Evolutionary conservation across 1,139 yeast genomes (phyloP), one percentile per base, ranked within the genome.

Genomic region (Yamadazyma friedrichii): DNA sequence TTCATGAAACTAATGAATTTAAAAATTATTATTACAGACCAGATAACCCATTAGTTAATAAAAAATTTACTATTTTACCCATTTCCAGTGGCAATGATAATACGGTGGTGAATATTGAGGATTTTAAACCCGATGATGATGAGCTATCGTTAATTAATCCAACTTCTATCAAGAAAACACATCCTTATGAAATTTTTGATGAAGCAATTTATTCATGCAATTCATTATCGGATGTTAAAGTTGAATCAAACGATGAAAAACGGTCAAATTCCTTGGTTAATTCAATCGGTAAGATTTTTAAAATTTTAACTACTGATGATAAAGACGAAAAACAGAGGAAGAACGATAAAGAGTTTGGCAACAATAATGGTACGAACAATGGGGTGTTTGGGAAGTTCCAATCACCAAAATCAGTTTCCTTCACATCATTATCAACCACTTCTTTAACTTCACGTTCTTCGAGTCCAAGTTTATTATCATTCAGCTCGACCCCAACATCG

Each of bases 151-250:
- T 33, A 31, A 36, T 42, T 2, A 51, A 56, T 20, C 58, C 56
- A 40, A 64, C 67, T 47, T 74, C 65, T 44, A 56, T 70, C 34
- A 59, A 71, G 36, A 73, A 76, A 49, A 70, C 78, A 1, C 83
- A 82, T 58, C 80, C 89, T 1, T 86, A 73, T 60, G 95, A 86
- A 52, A 77, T 85, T 4, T 78, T 85, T 50, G 95, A 86, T 57
- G 93, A 84, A 51, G 83, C 88, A 2, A 80, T 84, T 22, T 85
- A 85, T 56, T 75, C 84, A 2, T 76, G 78, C 43, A 64, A 76
- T 3, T 54, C 71, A 16, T 54, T 67, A 35, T 65, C 72, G 9
- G 39, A 38, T 10, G 31, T 24, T 9, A 34, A 33, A 12, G 39
- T 30, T 17, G 31, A 47, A 12, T 38, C 58, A n/a, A 32, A 38